Percentiles rank a stretch among this genome's conserved stretches.
Evolutionary conservation across 345 rosid genomes (phyloP).

Genomic region (Hypericum androsaemum): DNA sequence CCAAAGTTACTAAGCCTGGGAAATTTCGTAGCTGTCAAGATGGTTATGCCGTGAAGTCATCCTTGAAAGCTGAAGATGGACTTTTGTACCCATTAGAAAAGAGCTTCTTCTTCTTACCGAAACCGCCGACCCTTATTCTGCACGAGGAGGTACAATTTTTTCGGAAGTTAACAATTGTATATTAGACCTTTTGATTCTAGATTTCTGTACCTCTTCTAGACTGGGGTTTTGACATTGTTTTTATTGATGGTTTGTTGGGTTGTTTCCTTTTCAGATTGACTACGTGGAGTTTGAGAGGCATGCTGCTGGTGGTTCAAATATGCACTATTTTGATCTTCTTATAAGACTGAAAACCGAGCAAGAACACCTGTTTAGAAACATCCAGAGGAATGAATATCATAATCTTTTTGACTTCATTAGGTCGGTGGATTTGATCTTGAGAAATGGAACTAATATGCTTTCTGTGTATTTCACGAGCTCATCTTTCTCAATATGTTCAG

Average conservation of each 20-base stretch:
- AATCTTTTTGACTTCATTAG: constrained; percentile 78
- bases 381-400: constrained; percentile 95
- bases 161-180: neutral
- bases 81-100: constrained; percentile 93
- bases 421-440: constrained; percentile 26
- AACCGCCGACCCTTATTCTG: constrained; percentile 96
- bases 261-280: constrained; percentile 47
- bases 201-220: neutral
- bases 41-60: constrained; percentile 97
- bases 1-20: constrained; percentile 94
- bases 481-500: constrained; percentile 30
- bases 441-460: neutral
- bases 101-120: constrained; percentile 92
- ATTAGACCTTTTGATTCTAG: too few species aligned
- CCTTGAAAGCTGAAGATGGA: constrained; percentile 96
- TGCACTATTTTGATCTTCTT: constrained; percentile 97
- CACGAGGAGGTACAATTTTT: constrained; percentile 68
- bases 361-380: constrained; percentile 90
- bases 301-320: constrained; percentile 95
- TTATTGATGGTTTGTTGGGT: neutral
- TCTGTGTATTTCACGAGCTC: neutral
- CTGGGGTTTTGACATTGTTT: constrained; percentile 2
- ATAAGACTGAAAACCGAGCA: constrained; percentile 87
- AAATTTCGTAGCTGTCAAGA: constrained; percentile 94
- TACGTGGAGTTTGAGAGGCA: constrained; percentile 98